Conservation (phyloP, 352 stramenopile species). For the Plasmopara muralis region DNA sequence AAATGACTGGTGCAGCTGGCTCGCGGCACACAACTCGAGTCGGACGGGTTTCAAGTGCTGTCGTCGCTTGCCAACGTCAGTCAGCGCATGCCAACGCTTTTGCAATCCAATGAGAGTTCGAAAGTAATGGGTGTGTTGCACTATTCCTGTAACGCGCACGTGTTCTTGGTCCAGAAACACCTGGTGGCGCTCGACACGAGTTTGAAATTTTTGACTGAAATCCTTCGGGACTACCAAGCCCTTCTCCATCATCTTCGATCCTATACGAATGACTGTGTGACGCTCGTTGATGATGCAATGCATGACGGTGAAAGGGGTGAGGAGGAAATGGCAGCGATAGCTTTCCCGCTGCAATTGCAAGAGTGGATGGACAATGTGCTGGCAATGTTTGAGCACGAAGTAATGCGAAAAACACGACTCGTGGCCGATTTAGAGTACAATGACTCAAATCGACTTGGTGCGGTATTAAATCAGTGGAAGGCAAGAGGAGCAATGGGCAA, state of each 20-base stretch:
- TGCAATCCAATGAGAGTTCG: constrained; percentile 10
- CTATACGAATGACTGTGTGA: constrained; percentile 30
- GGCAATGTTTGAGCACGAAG: constrained; percentile 59
- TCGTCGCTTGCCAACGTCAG: constrained; percentile 66
- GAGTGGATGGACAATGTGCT: constrained; percentile 77
- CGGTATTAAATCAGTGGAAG: constrained; percentile 41
- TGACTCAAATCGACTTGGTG: constrained; percentile 29
- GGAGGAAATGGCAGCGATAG: constrained; percentile 13
- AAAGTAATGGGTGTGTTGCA: constrained; percentile 41
- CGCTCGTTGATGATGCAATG: constrained; percentile 24
- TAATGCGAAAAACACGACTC: constrained; percentile 46
- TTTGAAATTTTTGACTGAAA: constrained; percentile 41
- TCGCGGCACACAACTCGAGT: constrained; percentile 45
- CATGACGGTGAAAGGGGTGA: constrained; percentile 20
- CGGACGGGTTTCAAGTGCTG: constrained; percentile 54
- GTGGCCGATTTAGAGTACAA: constrained; percentile 50
- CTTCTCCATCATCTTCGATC: constrained; percentile 33
- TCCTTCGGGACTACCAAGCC: constrained; percentile 45
- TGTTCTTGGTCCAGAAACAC: constrained; percentile 51
- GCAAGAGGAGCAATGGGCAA: constrained; percentile 30
- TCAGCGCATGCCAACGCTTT: constrained; percentile 43
- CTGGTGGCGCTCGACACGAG: constrained; percentile 69
- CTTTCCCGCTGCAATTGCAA: constrained; percentile 27
- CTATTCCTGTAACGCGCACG: constrained; percentile 29
- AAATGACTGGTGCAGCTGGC: constrained; percentile 31